Base-by-base conservation (phyloP, 345 rosid genomes). In the Lepidium didymum region DNA sequence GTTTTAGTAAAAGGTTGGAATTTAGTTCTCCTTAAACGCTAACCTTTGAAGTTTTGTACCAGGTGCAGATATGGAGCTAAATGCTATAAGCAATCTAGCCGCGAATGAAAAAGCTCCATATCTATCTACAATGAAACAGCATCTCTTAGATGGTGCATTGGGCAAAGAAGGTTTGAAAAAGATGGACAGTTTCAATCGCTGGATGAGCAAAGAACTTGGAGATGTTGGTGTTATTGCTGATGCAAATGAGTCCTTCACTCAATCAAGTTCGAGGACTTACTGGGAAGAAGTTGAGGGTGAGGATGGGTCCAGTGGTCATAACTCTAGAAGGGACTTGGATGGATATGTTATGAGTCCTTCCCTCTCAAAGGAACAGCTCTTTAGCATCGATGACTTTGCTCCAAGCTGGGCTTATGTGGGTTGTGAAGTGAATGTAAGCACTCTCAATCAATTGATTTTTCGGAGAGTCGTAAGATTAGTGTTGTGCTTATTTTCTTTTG, bases 131-230 rank as follows among this genome's bases (percentile, higher is more conserved):
- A 62, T 69, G 78, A 89, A 79, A 65, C 82, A 79, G 44, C 83
- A 79, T 37, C 33, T 86, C 57, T 64, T 83, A 53, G 83, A 84
- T 46, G 77, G 80, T 65, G 70, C 86, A 57, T 41, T 75, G 23
- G 70, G 78, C 4, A 90, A 78, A 68, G 90, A 81, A 51, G 85
- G 91, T 73, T 68, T 94, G 75, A 87, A 87, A 80, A 94, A 94
- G 79, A 79, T 82, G 72, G 99, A 94, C 69, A 94, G 99, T 70
- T 94, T 94, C 81, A 82, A 79, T 56, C 85, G 91, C 49, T 91
- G 99, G 99, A 86, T 88, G 92, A 87, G 90, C 74, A 91, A 84
- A 74, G 97, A 89, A 79, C 89, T 94, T 62, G 95, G 84, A 73
- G 97, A 94, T 76, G 96, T 88, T 53, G 81, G 79, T 77, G 97